Conservation (phyloP, 1,284 basidiomycete genomes). For the Farysia itapuensis region DNA sequence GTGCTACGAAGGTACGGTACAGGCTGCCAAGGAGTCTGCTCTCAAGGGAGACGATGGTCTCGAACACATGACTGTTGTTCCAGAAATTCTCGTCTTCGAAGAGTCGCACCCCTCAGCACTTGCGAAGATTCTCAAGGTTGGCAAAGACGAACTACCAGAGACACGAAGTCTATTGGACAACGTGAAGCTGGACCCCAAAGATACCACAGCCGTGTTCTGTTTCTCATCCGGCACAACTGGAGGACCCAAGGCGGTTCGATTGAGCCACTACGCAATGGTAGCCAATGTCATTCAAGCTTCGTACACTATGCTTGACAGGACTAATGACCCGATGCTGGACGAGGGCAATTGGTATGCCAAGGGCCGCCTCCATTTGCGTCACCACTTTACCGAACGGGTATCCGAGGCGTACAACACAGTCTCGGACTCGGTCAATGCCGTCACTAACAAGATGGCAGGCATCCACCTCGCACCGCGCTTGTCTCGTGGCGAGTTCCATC, state of each 20-base stretch:
- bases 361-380: slow-evolving; percentile 17
- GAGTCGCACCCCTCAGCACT: slow-evolving; percentile 39
- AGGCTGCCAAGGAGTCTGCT: slow-evolving; percentile 30
- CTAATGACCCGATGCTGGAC: slow-evolving; percentile 49
- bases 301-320: slow-evolving; percentile 47
- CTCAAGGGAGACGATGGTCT: slow-evolving; percentile 24
- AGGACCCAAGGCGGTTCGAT: slow-evolving; percentile 52
- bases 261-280: slow-evolving; percentile 53
- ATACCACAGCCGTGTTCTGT: slow-evolving; percentile 47
- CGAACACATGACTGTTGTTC: slow-evolving; percentile 8
- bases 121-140: slow-evolving; percentile 31
- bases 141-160: slow-evolving; percentile 20
- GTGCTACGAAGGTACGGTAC: slow-evolving; percentile 16
- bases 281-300: slow-evolving; percentile 55
- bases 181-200: slow-evolving; percentile 27
- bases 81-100: slow-evolving; percentile 47
- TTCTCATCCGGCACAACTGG: slow-evolving; percentile 58
- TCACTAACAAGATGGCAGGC: slow-evolving; percentile 18
- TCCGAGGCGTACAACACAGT: slow-evolving; percentile 36
- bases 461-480: slow-evolving; percentile 20
- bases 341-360: slow-evolving; percentile 38
- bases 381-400: slow-evolving; percentile 42
- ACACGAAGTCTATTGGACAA: slow-evolving; percentile 20
- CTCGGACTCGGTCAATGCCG: slow-evolving; percentile 18
- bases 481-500: slow-evolving; percentile 47